Conservation (phyloP, 1,139 yeast species). For the Yamadazyma atlantica region DNA sequence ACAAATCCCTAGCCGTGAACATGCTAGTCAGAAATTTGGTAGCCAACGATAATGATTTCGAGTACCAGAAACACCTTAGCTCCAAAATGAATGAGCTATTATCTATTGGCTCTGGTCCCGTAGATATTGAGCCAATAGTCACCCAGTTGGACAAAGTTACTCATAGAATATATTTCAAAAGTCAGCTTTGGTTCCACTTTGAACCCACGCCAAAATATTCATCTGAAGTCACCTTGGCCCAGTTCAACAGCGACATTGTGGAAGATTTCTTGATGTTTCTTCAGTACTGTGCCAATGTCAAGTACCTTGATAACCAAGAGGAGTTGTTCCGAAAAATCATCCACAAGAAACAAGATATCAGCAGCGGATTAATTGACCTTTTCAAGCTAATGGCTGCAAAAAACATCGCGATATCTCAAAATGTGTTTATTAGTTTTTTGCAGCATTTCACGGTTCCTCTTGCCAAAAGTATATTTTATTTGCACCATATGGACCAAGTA, state of each 20-base stretch:
- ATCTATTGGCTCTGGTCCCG: neutral
- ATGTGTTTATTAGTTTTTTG: slow-evolving; percentile 20
- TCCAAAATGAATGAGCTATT: slow-evolving; percentile 9
- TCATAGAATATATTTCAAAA: slow-evolving; percentile 9
- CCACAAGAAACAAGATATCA: slow-evolving; percentile 8
- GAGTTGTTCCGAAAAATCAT: slow-evolving; percentile 5
- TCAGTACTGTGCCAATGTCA: slow-evolving; percentile 3
- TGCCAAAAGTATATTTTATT: slow-evolving; percentile 26
- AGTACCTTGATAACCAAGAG: neutral
- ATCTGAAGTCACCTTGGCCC: neutral
- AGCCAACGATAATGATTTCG: slow-evolving; percentile 24
- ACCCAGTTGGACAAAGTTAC: slow-evolving; percentile 3
- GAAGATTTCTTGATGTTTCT: slow-evolving; percentile 13
- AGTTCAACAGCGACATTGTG: slow-evolving; percentile 8
- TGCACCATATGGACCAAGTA: slow-evolving; percentile 7
- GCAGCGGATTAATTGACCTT: slow-evolving; percentile 15
- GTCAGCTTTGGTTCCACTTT: slow-evolving; percentile 7
- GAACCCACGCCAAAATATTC: neutral
- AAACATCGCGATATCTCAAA: slow-evolving; percentile 14
- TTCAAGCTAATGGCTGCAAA: slow-evolving; percentile 24
- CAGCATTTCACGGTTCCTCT: slow-evolving; percentile 29
- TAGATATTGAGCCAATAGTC: slow-evolving; percentile 11
- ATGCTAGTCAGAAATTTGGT: slow-evolving; percentile 23
- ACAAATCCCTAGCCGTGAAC: slow-evolving; percentile 24
- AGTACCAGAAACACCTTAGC: slow-evolving; percentile 31